These are phyloP conservation scores for Epithemia pelagica DNA, from an alignment of 108 stramenopile species.

Conservation along the genomic window DNA sequence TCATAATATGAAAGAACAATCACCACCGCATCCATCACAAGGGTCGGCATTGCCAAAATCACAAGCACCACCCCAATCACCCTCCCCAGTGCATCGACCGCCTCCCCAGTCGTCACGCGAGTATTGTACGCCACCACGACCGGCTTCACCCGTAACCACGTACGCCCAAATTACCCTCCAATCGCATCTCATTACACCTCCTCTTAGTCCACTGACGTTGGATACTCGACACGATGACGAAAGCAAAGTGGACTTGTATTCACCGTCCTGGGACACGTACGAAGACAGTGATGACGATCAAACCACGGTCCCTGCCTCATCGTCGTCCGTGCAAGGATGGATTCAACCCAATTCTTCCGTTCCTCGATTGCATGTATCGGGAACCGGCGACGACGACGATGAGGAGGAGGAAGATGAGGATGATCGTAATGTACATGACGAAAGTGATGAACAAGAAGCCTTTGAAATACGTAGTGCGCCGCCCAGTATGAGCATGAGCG, in stretches of 20 bases:
- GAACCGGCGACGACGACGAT: neutral
- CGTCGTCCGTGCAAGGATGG: neutral
- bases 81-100: neutral
- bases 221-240: neutral
- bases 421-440: neutral
- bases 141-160: neutral
- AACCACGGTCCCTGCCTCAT: neutral
- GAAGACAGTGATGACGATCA: neutral
- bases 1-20: too few species aligned
- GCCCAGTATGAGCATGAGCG: neutral
- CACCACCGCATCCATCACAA: too few species aligned
- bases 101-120: too few species aligned
- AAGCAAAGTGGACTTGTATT: neutral
- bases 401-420: neutral
- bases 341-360: neutral
- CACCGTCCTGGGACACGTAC: neutral
- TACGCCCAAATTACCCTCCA: neutral
- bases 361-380: neutral
- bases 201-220: neutral
- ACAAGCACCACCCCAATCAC: neutral
- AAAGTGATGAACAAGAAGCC: neutral
- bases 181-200: neutral
- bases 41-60: too few species aligned
- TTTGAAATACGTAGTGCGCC: neutral
- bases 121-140: neutral